phyloP scores from a whole-genome alignment of 2,329 filamentous ascomycete species.

The Ascochyta rabiei region DNA sequence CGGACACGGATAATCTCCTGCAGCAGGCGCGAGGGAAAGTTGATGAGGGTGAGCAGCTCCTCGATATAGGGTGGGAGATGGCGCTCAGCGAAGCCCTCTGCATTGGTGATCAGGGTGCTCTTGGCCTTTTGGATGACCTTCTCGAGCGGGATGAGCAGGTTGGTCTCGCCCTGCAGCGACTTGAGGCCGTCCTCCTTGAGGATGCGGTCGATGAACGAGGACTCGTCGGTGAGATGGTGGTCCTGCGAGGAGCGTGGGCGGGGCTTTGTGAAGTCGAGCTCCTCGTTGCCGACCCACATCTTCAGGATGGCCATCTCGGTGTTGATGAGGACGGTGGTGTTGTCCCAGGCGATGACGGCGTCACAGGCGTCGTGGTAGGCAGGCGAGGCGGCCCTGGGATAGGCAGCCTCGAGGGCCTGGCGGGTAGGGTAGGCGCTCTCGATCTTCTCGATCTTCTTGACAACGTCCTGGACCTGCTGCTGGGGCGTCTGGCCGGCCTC shows the following conservation, averaged over 20 bases:
- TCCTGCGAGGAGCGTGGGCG: conserved; percentile 71
- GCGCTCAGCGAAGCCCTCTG: conserved; percentile 80
- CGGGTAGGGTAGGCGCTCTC: conserved; percentile 85
- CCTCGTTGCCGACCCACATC: conserved; percentile 95
- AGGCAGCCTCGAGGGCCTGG: conserved; percentile 72
- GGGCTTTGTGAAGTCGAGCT: conserved; percentile 85
- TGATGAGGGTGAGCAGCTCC: conserved; percentile 92
- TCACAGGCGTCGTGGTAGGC: conserved; percentile 84
- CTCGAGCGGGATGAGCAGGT: conserved; percentile 83
- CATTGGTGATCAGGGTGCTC: conserved; percentile 84
- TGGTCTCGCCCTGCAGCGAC: conserved; percentile 82
- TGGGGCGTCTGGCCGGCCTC: conserved; percentile 87
- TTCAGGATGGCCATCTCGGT: conserved; percentile 90
- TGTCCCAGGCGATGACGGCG: conserved; percentile 93
- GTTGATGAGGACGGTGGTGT: conserved; percentile 95
- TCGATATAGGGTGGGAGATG: conserved; percentile 97
- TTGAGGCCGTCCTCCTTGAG: conserved; percentile 95
- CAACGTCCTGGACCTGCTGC: conserved; percentile 87
- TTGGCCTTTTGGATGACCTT: conserved; percentile 93
- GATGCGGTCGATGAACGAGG: conserved; percentile 90
- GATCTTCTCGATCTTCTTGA: conserved; percentile 87
- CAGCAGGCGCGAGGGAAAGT: conserved; percentile 93
- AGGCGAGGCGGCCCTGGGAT: conserved; percentile 76
- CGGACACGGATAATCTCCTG: conserved; percentile 96
- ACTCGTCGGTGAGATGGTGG: conserved; percentile 82